Base-by-base conservation (phyloP, 306 rosid species). In the Begonia loranthoides region DNA sequence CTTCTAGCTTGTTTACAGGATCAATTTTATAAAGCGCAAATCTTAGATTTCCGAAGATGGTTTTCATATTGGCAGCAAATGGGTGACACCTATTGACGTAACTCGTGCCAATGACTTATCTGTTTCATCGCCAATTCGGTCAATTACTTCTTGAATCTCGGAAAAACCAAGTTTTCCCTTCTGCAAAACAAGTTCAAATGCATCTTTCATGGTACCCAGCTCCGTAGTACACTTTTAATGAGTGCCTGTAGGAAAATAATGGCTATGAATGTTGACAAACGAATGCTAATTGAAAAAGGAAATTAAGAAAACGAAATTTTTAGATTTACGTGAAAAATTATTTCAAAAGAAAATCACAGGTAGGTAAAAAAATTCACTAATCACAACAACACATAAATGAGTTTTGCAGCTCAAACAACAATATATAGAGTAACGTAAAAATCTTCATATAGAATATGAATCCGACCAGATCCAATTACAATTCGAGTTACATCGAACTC, bases 161-260 rank as follows among this genome's bases (percentile, higher is more conserved):
- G 89, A 77, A 62, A 76, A 73, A 60, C 83, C 82, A 36, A 77
- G 63, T 68, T 82, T 87, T 69, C 79, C 93, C 76, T 87, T 82
- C 78, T 87, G 82, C 56, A 80, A 66, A 33, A 79, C 86, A 55
- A 82, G 79, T n/a, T 82, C 84, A 75, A 82, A 82, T 59, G 93
- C 78, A 75, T 87, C 93, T 69, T 56, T 77, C 57, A 82, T 60
- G 64, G 75, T 68, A 67, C 55, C 73, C 63, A 79, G 67, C 63
- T 87, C 95, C 95, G 82, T 87, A 62, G 60, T 59, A 56, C 54
- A 43, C 47, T 28, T 64, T 50, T 16, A 59, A 65, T 45, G 58
- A 55, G 49, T 60, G 66, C 78, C 92, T 81, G 64, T 62, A 63
- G 52, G 40, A 50, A 72, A 28, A 28, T 28, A 28, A 4, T 28